These are phyloP conservation scores for Brasilioporus rufonigricans DNA, from an alignment of 768 basidiomycete genomes.

Conservation along the genomic window DNA sequence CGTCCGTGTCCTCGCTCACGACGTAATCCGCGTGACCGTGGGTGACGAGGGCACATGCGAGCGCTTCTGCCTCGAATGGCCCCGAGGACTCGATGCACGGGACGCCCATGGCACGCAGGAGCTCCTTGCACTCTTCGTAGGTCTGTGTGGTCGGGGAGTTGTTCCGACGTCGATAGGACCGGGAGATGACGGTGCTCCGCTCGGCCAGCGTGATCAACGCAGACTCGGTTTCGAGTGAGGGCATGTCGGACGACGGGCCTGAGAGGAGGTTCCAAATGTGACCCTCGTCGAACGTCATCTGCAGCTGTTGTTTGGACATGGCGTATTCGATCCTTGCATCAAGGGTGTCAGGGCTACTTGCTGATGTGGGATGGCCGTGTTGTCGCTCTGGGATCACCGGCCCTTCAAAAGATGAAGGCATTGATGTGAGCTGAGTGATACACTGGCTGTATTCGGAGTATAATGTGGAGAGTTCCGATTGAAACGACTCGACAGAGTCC, in stretches of 20 bases:
- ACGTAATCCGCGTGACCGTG: conserved; percentile 83
- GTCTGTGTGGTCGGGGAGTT: conserved; percentile 61
- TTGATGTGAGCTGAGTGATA: conserved; percentile 41
- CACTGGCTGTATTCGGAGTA: conserved; percentile 51
- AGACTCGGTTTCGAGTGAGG: conserved; percentile 21
- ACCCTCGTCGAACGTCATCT: conserved; percentile 60
- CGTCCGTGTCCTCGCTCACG: conserved; percentile 89
- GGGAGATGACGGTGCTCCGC: conserved; percentile 55
- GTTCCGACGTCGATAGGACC: conserved; percentile 63
- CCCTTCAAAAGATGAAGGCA: conserved; percentile 32
- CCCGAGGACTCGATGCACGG: conserved; percentile 68
- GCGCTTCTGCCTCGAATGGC: conserved; percentile 80
- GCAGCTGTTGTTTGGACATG: conserved; percentile 62
- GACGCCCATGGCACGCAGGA: conserved; percentile 79
- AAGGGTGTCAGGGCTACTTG: conserved; percentile 22
- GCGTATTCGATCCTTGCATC: conserved; percentile 42
- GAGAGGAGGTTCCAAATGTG: conserved; percentile 53
- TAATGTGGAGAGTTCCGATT: conserved; percentile 40
- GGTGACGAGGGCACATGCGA: conserved; percentile 75
- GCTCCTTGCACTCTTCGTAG: conserved; percentile 66
- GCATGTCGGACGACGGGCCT: conserved; percentile 5
- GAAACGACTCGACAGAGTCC: conserved; percentile 31
- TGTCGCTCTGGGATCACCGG: conserved; percentile 10
- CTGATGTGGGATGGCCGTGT: conserved; percentile 2
- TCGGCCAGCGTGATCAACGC: conserved; percentile 38